Evolutionary conservation across 2,329 filamentous ascomycete species (phyloP).

Genomic region (Aspergillus puulaauensis): DNA sequence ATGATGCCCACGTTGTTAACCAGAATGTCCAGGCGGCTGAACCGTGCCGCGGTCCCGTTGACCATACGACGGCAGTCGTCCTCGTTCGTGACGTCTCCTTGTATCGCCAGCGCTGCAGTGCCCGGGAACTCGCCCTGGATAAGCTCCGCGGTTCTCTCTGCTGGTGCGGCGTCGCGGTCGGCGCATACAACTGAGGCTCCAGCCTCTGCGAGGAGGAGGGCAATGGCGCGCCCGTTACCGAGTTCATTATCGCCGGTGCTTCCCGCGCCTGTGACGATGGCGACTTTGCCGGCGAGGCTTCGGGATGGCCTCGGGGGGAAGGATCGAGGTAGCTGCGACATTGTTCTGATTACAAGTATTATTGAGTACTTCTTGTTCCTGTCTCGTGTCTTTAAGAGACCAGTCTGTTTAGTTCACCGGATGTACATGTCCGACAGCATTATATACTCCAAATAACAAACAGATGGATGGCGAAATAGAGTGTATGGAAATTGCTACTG

Average conservation of each 20-base stretch:
- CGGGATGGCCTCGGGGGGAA: no score
- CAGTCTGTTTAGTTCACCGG: no score
- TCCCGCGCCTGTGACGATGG: slow-evolving; percentile 61
- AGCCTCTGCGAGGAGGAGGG: slow-evolving; percentile 60
- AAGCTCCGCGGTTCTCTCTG: slow-evolving; percentile 56
- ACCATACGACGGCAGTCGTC: slow-evolving; percentile 50
- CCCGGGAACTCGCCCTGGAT: slow-evolving; percentile 36
- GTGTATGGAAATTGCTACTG: no score
- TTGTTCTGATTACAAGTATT: no score
- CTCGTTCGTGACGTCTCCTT: slow-evolving; percentile 56
- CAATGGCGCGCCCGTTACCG: slow-evolving; percentile 59
- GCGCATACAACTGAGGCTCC: slow-evolving; percentile 59
- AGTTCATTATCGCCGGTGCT: slow-evolving; percentile 54
- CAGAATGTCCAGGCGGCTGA: slow-evolving; percentile 61
- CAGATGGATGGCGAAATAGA: no score
- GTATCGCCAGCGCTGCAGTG: slow-evolving; percentile 21
- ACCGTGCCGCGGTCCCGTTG: slow-evolving; percentile 41
- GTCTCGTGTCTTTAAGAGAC: no score
- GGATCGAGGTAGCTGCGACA: no score
- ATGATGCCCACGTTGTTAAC: slow-evolving; percentile 65
- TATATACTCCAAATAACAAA: no score
- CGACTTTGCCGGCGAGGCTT: slow-evolving; percentile 20
- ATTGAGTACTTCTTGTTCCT: no score
- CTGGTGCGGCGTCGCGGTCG: slow-evolving; percentile 47
- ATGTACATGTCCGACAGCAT: no score